A percentile compares a stretch with the other conserved stretches of the same genome.
Evolutionary conservation across 2,329 filamentous ascomycete species (phyloP).

Genomic region (Verticillium longisporum): DNA sequence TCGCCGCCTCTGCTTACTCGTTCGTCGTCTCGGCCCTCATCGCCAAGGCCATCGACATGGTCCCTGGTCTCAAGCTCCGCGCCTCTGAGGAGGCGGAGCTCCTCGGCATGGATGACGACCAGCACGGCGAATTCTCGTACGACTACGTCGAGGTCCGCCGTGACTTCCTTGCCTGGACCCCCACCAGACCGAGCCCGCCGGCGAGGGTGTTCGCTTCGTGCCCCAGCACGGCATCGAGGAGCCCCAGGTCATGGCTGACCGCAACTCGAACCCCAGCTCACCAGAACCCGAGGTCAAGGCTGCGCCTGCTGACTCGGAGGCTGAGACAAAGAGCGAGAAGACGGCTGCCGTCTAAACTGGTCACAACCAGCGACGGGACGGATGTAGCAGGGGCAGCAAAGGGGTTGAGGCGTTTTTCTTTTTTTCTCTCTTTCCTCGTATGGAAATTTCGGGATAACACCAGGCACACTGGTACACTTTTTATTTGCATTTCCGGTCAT

Average conservation of each 20-base stretch:
- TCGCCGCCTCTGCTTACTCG: slow-evolving; percentile 58
- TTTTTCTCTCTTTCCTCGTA: neutral
- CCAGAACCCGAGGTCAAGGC: slow-evolving; percentile 8
- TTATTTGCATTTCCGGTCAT: neutral
- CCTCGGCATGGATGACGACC: slow-evolving; percentile 83
- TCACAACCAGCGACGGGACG: neutral
- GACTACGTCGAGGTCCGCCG: slow-evolving; percentile 85
- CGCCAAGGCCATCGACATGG: slow-evolving; percentile 66
- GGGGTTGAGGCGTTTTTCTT: neutral
- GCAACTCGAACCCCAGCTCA: slow-evolving; percentile 1
- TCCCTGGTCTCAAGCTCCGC: slow-evolving; percentile 73
- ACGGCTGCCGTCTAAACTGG: neutral
- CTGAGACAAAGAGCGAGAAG: slow-evolving; percentile 10
- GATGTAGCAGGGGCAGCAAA: neutral
- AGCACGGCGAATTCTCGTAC: slow-evolving; percentile 85
- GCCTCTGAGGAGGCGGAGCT: slow-evolving; percentile 77
- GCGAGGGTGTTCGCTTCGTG: slow-evolving; percentile 49
- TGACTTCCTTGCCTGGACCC: slow-evolving; percentile 85
- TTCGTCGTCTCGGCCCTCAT: slow-evolving; percentile 70
- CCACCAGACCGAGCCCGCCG: slow-evolving; percentile 57
- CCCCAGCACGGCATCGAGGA: slow-evolving; percentile 68
- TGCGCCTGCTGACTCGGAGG: slow-evolving; percentile 6
- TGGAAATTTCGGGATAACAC: neutral
- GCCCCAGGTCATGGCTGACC: slow-evolving; percentile 40
- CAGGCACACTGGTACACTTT: neutral